Conservation (phyloP, 805 yeast genomes). For the Starmerella asiatica region DNA sequence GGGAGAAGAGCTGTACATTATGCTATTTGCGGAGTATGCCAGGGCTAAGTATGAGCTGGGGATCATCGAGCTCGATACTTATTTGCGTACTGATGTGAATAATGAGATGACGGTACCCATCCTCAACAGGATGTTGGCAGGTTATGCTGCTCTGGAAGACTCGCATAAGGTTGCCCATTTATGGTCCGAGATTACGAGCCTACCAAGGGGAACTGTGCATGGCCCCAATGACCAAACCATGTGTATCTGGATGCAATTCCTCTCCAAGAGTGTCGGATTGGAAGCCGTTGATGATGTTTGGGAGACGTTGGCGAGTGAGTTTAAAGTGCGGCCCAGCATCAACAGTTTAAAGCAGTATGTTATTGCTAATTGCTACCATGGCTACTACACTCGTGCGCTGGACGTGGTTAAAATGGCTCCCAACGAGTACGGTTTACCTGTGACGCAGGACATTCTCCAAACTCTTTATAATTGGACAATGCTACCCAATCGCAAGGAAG, state of each 20-base stretch:
- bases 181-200: slow-evolving; percentile 44
- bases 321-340: slow-evolving; percentile 40
- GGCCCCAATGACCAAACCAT: slow-evolving; percentile 48
- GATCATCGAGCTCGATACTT: slow-evolving; percentile 47
- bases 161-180: slow-evolving; percentile 42
- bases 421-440: slow-evolving; percentile 25
- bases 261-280: slow-evolving; percentile 38
- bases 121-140: slow-evolving; percentile 50
- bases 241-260: slow-evolving; percentile 51
- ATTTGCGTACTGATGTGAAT: slow-evolving; percentile 47
- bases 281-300: slow-evolving; percentile 49
- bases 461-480: slow-evolving; percentile 34
- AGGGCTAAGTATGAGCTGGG: slow-evolving; percentile 48
- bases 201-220: slow-evolving; percentile 34
- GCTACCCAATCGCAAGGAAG: slow-evolving; percentile 27
- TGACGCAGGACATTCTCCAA: slow-evolving; percentile 21
- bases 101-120: slow-evolving; percentile 44
- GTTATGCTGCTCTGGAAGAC: slow-evolving; percentile 47
- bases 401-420: slow-evolving; percentile 34
- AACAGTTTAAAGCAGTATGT: slow-evolving; percentile 46
- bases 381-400: slow-evolving; percentile 44
- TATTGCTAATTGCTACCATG: slow-evolving; percentile 59
- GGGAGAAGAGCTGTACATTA: slow-evolving; percentile 42
- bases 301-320: slow-evolving; percentile 39
- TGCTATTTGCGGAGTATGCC: slow-evolving; percentile 50